Percentiles rank a stretch among this genome's conserved stretches.
Evolutionary conservation across 2,329 filamentous ascomycete species (phyloP).

Genomic region (Knufia petricola): DNA sequence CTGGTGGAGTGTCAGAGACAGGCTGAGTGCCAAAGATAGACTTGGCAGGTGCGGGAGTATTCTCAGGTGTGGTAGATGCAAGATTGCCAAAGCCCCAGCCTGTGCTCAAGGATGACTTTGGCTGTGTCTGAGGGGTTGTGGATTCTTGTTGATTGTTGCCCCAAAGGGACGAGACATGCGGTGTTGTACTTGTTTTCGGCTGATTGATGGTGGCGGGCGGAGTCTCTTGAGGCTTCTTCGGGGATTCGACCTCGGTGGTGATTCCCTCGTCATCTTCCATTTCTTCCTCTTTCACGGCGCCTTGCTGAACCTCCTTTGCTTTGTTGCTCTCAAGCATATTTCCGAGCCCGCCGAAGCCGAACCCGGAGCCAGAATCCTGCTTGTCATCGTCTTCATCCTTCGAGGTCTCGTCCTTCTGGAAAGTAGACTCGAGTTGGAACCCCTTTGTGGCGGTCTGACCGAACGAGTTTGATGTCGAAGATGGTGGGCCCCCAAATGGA

Average conservation of each 20-base stretch:
- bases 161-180: conserved; percentile 29
- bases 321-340: conserved; percentile 29
- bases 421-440: conserved; percentile 36
- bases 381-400: conserved; percentile 32
- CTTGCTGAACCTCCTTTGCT: conserved; percentile 15
- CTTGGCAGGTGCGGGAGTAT: not conserved
- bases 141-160: conserved; percentile 23
- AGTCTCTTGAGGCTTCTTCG: conserved; percentile 16
- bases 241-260: conserved; percentile 11
- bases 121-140: conserved; percentile 22
- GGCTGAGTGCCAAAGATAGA: not conserved
- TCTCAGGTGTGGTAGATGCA: conserved; percentile 22
- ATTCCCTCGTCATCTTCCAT: conserved; percentile 19
- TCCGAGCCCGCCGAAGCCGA: conserved; percentile 34
- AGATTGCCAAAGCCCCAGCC: conserved; percentile 17
- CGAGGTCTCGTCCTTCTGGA: conserved; percentile 35
- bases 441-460: not conserved
- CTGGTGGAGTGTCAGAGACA: conserved; percentile 9
- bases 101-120: conserved; percentile 26
- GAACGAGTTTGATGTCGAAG: not conserved
- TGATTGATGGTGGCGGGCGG: conserved; percentile 21
- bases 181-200: conserved; percentile 23
- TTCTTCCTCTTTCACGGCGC: conserved; percentile 24
- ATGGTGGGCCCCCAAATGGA: conserved; percentile 19
- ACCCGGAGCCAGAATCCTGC: conserved; percentile 25